These are phyloP conservation scores for Thelonectria rubi DNA, from an alignment of 2,329 filamentous ascomycete species.

Conservation along the genomic window DNA sequence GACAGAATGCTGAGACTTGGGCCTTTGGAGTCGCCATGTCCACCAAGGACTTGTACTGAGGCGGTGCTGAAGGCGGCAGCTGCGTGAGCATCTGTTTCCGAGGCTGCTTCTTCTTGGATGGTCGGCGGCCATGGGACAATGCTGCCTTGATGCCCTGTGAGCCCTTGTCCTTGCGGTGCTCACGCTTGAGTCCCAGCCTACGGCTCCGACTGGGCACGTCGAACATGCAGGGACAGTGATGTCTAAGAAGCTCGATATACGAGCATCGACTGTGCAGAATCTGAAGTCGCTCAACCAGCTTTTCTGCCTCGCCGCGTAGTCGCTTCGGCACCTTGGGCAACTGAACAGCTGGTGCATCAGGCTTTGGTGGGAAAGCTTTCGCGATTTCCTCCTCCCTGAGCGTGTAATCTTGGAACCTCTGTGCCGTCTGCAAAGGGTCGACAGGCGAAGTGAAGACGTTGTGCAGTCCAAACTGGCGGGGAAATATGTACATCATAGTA, in stretches of 20 bases:
- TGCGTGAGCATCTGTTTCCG: conserved; percentile 15
- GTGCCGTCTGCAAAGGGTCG: conserved; percentile 71
- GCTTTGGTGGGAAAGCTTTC: conserved; percentile 35
- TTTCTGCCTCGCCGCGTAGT: conserved; percentile 68
- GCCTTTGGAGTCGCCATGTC: conserved; percentile 73
- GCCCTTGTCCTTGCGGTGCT: conserved; percentile 10
- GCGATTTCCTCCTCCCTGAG: conserved; percentile 83
- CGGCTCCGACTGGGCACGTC: conserved; percentile 32
- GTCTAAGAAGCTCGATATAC: conserved; percentile 78
- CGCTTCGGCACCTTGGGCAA: conserved; percentile 66
- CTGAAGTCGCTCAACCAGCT: conserved; percentile 74
- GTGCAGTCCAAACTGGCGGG: conserved; percentile 86
- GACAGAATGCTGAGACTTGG: conserved; percentile 87
- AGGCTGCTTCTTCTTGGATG: conserved; percentile 20
- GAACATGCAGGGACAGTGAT: conserved; percentile 75
- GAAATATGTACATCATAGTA: conserved; percentile 93
- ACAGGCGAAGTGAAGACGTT: conserved; percentile 86
- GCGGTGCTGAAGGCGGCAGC: conserved; percentile 21
- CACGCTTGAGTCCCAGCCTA: conserved; percentile 19
- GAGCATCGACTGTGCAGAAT: conserved; percentile 77
- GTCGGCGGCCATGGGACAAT: conserved; percentile 27
- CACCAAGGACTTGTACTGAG: conserved; percentile 59
- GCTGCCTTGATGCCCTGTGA: conserved; percentile 4
- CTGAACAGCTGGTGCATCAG: conserved; percentile 17
- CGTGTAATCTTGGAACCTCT: conserved; percentile 85